Base-by-base conservation (phyloP, 139 green algal genomes). In the Pseudopediastrum boryanum region DNA sequence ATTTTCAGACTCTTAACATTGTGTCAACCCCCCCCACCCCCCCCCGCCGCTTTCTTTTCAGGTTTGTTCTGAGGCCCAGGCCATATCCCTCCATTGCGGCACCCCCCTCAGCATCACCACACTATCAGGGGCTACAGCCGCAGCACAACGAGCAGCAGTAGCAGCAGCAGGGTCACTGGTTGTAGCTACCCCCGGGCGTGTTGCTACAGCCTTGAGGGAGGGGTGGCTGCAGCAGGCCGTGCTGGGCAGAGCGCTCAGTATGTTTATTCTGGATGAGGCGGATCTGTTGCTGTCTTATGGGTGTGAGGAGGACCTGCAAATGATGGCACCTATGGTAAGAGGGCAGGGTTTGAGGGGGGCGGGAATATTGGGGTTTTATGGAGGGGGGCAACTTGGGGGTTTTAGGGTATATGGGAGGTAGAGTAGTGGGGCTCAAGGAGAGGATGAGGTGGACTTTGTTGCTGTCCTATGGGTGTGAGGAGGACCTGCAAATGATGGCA, bases 361-460 rank as follows among this genome's bases (percentile, higher is more conserved):
- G n/a, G n/a, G n/a, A n/a, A n/a, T n/a, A n/a, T n/a, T n/a, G n/a
- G n/a, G n/a, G n/a, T n/a, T n/a, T n/a, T n/a, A n/a, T n/a, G n/a
- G n/a, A n/a, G n/a, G n/a, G n/a, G n/a, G n/a, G n/a, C n/a, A n/a
- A n/a, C n/a, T n/a, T n/a, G n/a, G n/a, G n/a, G n/a, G n/a, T n/a
- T n/a, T n/a, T n/a, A n/a, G n/a, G n/a, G n/a, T n/a, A n/a, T n/a
- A n/a, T n/a, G n/a, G n/a, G n/a, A n/a, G n/a, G n/a, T n/a, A n/a
- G n/a, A n/a, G n/a, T n/a, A n/a, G n/a, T n/a, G n/a, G n/a, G n/a
- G n/a, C n/a, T n/a, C n/a, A n/a, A n/a, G n/a, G n/a, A n/a, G n/a
- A n/a, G 43, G 96, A 98, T 78, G 96, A 99, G 79, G 94, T 93
- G 4, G 96, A 99, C n/a, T 85, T 77, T 99, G 74, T 87, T 99